Evolutionary conservation across 2,329 filamentous ascomycete species (phyloP).

Genomic region (Sclerotiophoma versabilis): DNA sequence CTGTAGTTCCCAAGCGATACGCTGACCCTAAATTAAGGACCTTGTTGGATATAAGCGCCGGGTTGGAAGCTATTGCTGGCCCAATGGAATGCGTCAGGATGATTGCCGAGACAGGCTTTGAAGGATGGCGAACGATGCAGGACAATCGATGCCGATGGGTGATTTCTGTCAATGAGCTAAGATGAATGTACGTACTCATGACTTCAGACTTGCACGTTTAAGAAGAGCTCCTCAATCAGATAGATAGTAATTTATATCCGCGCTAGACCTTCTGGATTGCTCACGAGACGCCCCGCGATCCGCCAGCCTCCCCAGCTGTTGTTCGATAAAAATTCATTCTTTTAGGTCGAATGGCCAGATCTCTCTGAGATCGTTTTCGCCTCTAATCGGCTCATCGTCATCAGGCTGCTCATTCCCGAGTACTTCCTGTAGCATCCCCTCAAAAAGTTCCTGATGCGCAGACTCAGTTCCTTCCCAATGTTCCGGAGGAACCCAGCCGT

Average conservation of each 20-base stretch:
- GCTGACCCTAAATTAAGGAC: no score
- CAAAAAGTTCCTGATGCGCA: conserved; percentile 42
- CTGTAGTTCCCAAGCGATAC: no score
- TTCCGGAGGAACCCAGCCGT: conserved; percentile 49
- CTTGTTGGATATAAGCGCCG: no score
- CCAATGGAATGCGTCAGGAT: no score
- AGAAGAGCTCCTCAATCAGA: background rate
- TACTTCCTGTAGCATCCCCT: conserved; percentile 42
- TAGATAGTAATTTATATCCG: background rate
- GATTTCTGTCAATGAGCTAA: no score
- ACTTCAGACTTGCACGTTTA: no score
- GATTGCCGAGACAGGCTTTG: no score
- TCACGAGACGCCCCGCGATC: conserved; percentile 1
- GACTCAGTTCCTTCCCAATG: conserved; percentile 43
- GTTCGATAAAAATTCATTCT: conserved; percentile 12
- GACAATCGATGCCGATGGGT: no score
- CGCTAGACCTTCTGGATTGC: conserved; percentile 2
- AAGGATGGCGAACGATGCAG: no score
- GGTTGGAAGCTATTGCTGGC: no score
- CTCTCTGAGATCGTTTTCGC: conserved; percentile 41
- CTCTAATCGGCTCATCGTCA: conserved; percentile 45
- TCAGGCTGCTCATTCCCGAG: conserved; percentile 37
- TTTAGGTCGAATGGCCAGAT: conserved; percentile 49
- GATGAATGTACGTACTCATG: no score
- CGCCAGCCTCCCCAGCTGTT: conserved; percentile 3